Base-by-base conservation (phyloP, 768 basidiomycete genomes). In the Pleurotus giganteus region DNA sequence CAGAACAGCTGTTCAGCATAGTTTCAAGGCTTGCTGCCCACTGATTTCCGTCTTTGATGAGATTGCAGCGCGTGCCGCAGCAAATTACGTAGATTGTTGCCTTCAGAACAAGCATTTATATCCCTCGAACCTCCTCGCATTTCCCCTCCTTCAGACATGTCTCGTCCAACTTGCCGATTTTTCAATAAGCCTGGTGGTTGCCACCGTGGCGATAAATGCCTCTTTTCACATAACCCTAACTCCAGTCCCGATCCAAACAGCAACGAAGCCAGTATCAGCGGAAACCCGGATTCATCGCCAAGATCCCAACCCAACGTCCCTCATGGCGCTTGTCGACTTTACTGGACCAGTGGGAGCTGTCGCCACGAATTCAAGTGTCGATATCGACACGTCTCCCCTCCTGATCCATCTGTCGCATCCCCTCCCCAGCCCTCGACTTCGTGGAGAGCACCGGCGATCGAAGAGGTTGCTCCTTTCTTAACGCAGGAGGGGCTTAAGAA, bases 261-360 rank as follows among this genome's bases (percentile, higher is more conserved):
- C 19, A 52, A 11, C 36, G 43, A 44, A 41, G n/a, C 52, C 47
- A n/a, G 23, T 41, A 54, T 49, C 51, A 51, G 47, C 42, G 53
- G 45, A 21, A 34, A 15, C 42, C 41, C 27, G 50, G 23, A 31
- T 17, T 50, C 57, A 41, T 29, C 55, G 56, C n/a, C n/a, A n/a
- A 41, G 54, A 54, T 54, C 60, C 27, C 26, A 21, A 19, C 47
- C 4, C 56, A 46, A 24, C 52, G 24, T 53, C 49, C 74, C 76
- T 3, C 57, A 26, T 19, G 79, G 79, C 2, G 66, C 71, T 6
- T 85, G 83, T 65, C 65, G 58, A 23, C 76, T 65, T 58, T 84
- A 67, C 60, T 84, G 79, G 80, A 64, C 69, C 1, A 65, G 59
- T 0, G 83, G 81, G 8, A 65, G 57, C 37, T 85, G 83, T 64